Evolutionary conservation across 495 filamentous ascomycete species (phyloP).

Genomic region (Cudoniella acicularis): DNA sequence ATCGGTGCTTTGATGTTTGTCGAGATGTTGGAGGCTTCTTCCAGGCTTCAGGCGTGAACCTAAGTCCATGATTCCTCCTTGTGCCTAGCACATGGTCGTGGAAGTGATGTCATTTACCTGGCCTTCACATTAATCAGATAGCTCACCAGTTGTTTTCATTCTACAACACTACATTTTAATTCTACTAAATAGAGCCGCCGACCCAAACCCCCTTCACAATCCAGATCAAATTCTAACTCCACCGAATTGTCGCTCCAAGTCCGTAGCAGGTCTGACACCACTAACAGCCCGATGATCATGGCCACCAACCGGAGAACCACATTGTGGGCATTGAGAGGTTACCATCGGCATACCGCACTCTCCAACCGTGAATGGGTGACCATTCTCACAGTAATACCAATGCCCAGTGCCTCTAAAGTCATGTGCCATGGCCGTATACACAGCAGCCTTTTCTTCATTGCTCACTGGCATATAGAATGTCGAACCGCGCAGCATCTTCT

Average conservation of each 20-base stretch:
- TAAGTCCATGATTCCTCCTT: no score
- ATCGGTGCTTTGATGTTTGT: no score
- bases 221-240: slow-evolving; percentile 22
- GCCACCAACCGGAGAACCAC: slow-evolving; percentile 58
- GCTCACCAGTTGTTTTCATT: neutral
- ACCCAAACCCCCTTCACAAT: slow-evolving; percentile 1
- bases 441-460: slow-evolving; percentile 41
- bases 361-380: slow-evolving; percentile 69
- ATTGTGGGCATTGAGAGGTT: slow-evolving; percentile 60
- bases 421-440: slow-evolving; percentile 41
- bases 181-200: neutral
- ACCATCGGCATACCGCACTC: slow-evolving; percentile 73
- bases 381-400: slow-evolving; percentile 67
- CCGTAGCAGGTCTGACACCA: slow-evolving; percentile 48
- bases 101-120: no score
- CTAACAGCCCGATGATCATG: slow-evolving; percentile 44
- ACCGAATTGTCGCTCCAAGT: slow-evolving; percentile 45
- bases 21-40: no score
- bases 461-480: slow-evolving; percentile 43
- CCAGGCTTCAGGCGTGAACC: no score
- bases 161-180: neutral
- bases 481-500: slow-evolving; percentile 32
- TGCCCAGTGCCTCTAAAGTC: slow-evolving; percentile 51
- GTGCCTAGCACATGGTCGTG: no score
- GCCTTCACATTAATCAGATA: neutral